These are phyloP conservation scores for Mycena floridula DNA, from an alignment of 768 basidiomycete species.

Conservation along the genomic window DNA sequence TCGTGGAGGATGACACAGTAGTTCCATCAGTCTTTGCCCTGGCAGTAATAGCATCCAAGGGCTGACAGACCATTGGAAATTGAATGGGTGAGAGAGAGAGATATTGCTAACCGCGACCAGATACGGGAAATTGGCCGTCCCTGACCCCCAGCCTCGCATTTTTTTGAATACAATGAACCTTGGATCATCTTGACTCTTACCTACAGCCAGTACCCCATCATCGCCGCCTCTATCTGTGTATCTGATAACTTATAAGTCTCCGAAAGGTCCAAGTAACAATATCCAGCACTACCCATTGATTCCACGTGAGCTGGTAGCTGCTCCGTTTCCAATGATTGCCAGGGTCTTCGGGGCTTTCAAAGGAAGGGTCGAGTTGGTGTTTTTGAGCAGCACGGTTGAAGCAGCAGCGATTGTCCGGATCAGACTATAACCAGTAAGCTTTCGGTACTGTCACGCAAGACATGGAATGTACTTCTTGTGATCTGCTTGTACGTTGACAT, in stretches of 20 bases:
- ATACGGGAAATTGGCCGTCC: conserved; percentile 48
- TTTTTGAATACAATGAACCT: not conserved
- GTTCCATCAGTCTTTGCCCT: conserved; percentile 32
- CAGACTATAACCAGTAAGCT: conserved; percentile 28
- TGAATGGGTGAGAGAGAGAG: not conserved
- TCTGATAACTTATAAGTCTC: no score
- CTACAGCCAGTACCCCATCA: conserved; percentile 57
- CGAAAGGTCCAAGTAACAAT: no score
- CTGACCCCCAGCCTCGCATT: conserved; percentile 50
- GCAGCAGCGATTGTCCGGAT: conserved; percentile 57
- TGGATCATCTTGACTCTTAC: conserved; percentile 26
- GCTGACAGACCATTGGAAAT: conserved; percentile 18
- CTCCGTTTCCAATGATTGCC: conserved; percentile 53
- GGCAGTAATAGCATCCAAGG: conserved; percentile 37
- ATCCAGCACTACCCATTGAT: conserved; percentile 43
- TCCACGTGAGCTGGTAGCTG: conserved; percentile 45
- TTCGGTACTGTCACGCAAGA: not conserved
- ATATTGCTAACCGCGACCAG: conserved; percentile 20
- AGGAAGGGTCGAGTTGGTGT: conserved; percentile 38
- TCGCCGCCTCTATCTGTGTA: conserved; percentile 49
- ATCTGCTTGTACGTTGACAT: conserved; percentile 53
- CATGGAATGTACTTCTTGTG: conserved; percentile 35
- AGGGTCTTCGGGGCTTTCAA: conserved; percentile 40
- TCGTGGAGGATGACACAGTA: conserved; percentile 38
- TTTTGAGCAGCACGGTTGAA: conserved; percentile 61